These are phyloP conservation scores for Hymenoscyphus fraxineus DNA, from an alignment of 2,329 filamentous ascomycete genomes.

Conservation along the genomic window DNA sequence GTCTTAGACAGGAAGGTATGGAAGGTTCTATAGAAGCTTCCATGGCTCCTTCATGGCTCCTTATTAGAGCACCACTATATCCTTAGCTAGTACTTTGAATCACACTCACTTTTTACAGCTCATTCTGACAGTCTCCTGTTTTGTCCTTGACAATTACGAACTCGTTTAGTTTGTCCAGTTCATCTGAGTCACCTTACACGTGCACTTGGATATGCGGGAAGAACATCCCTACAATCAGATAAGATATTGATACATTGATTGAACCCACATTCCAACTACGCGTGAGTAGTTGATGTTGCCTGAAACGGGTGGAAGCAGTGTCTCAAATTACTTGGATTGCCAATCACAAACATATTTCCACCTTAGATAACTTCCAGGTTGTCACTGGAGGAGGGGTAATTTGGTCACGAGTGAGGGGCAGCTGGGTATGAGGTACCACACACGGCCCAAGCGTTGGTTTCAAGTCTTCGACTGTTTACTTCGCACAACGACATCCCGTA, in stretches of 20 bases:
- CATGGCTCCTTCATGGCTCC: no score
- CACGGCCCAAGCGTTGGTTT: not conserved
- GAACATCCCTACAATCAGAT: not conserved
- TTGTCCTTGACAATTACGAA: no score
- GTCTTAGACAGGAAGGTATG: no score
- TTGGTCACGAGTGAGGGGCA: constrained; percentile 11
- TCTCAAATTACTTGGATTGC: constrained; percentile 1
- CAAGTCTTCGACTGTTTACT: not conserved
- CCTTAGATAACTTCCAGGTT: not conserved
- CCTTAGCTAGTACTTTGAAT: no score
- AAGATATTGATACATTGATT: not conserved
- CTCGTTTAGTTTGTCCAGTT: not conserved
- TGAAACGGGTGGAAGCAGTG: constrained; percentile 1
- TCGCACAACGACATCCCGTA: constrained; percentile 3
- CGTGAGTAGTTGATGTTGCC: not conserved
- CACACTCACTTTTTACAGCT: no score
- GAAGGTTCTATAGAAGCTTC: no score
- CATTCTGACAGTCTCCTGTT: no score
- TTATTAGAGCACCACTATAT: no score
- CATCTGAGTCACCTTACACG: not conserved
- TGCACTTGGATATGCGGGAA: no score
- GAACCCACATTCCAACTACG: not conserved
- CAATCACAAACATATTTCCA: not conserved
- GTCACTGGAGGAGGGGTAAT: constrained; percentile 4
- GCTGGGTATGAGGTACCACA: not conserved